Evolutionary conservation across 176 grass and related monocot genomes (phyloP), one percentile per base, ranked within the genome.

Genomic region (Hyparrhenia diplandra): DNA sequence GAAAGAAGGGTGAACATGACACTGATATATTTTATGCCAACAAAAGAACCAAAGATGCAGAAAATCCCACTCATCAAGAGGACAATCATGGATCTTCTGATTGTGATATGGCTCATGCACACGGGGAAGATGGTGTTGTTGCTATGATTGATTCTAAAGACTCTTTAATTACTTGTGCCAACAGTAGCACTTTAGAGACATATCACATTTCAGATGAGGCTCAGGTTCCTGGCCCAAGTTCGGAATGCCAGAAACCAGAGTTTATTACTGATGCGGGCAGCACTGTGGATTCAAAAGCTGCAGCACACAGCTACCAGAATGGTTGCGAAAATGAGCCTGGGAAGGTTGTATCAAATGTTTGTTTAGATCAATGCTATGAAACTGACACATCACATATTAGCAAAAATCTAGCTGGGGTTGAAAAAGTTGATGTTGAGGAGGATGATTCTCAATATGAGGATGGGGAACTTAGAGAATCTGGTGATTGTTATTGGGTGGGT

Each of bases 361-460:
- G 20, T 29, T 23, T 42, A 32, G 67, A 83, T 27, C 46, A 82
- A 14, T 76, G 70, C 78, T 78, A 73, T 78, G 78, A 73, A 73
- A 85, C 76, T 67, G 58, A 85, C 68, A 69, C 67, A 58, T 74
- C 78, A 75, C 49, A 66, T 75, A 78, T 71, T 75, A 82, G 39
- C 64, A 82, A 79, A 79, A 64, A 79, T 74, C 68, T 69, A 16
- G 28, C 77, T 80, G 69, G 31, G 62, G 64, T 81, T 9, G 82
- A 70, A 81, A 84, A 88, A 73, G 36, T 73, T 35, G 79, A 91
- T 85, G 36, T 79, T 45, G 92, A 89, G 77, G 93, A 96, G 58
- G 93, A 99, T 52, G 96, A 99, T 79, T 95, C 90, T 88, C 96
- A 98, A 79, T 99, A 95, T 71, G 96, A 99, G 67, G 96, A 99